These are phyloP conservation scores for Boletus subparvulus DNA, from an alignment of 768 basidiomycete genomes.

Conservation along the genomic window DNA sequence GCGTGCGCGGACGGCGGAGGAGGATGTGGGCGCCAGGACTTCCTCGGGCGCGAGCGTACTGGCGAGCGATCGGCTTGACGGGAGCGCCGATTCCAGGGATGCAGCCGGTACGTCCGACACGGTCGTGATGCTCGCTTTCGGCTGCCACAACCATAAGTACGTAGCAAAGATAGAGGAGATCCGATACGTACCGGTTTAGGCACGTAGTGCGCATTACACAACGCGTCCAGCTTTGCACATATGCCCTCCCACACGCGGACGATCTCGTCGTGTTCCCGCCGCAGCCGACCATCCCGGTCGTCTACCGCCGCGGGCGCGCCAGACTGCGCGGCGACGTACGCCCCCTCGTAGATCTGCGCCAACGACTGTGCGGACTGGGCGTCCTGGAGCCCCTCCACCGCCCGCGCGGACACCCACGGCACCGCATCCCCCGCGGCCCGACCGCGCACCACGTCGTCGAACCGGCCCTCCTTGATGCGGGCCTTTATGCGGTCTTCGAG, in stretches of 20 bases:
- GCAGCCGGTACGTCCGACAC: slow-evolving; percentile 80
- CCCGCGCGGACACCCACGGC: slow-evolving; percentile 86
- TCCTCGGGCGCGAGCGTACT: slow-evolving; percentile 94
- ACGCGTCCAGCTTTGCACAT: slow-evolving; percentile 84
- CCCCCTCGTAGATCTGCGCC: slow-evolving; percentile 95
- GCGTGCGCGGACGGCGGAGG: slow-evolving; percentile 56
- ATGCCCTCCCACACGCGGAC: slow-evolving; percentile 82
- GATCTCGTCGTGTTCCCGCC: slow-evolving; percentile 87
- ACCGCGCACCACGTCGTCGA: slow-evolving; percentile 90
- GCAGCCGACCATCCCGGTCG: slow-evolving; percentile 85
- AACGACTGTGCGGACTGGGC: slow-evolving; percentile 85
- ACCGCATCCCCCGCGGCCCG: slow-evolving; percentile 69
- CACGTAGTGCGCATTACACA: slow-evolving; percentile 93
- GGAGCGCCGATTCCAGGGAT: slow-evolving; percentile 86
- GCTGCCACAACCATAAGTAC: slow-evolving; percentile 45
- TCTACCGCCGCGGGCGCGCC: slow-evolving; percentile 46
- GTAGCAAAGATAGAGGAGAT: no score
- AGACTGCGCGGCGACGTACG: slow-evolving; percentile 70
- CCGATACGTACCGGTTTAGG: slow-evolving; percentile 76
- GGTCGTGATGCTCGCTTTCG: slow-evolving; percentile 84
- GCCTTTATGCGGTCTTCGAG: slow-evolving; percentile 91
- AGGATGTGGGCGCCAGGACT: slow-evolving; percentile 58
- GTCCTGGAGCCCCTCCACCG: slow-evolving; percentile 90
- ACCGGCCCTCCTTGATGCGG: slow-evolving; percentile 79
- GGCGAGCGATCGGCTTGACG: slow-evolving; percentile 70